Base-by-base conservation (phyloP, 2,329 filamentous ascomycete genomes). In the Elsinoe perseae region DNA sequence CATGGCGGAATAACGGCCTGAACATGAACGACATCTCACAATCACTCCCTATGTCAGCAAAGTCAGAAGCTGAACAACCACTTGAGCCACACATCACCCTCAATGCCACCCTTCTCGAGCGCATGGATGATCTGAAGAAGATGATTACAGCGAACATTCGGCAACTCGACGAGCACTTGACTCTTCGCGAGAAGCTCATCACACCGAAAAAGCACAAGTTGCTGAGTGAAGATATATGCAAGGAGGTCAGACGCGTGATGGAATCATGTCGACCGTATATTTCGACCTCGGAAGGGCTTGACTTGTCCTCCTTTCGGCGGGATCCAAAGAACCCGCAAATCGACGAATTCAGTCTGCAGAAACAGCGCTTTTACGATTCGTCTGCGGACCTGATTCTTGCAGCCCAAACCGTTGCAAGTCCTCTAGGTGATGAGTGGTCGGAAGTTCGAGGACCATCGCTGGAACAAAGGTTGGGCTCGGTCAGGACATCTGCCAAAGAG, bases 351-450 rank as follows among this genome's bases (percentile, higher is more conserved):
- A 85, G 84, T 65, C 81, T 85, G 28, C 89, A 95, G 69, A 97
- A 97, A 72, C 93, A 98, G 70, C 87, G 86, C 63, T 77, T 95
- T 16, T 97, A 97, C 70, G 93, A 97, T 70, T 87, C 90, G 58
- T 86, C 95, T 56, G 91, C 90, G 7, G 93, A 97, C 68, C 80
- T 98, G 25, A 74, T 97, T 3, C 74, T 95, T 50, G 84, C 86
- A 58, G 96, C 91, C 65, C 93, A 98, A 71, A 84, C 87, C 21
- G 86, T 97, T n/a, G 88, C 90, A 4, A 89, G 89, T 7, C 93
- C 93, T 4, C 72, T 98, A 42, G 88, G 86, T 7, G 93, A 98
- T 68, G 93, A 98, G 72, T 98, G 93, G 93, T 83, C 91, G 3
- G 90, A 95, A 68, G 78, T 91, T n/a, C 84, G 90, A 42, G 89